Base-by-base conservation (phyloP, 2,329 filamentous ascomycete species). In the Neophaeococcomyces aloes region DNA sequence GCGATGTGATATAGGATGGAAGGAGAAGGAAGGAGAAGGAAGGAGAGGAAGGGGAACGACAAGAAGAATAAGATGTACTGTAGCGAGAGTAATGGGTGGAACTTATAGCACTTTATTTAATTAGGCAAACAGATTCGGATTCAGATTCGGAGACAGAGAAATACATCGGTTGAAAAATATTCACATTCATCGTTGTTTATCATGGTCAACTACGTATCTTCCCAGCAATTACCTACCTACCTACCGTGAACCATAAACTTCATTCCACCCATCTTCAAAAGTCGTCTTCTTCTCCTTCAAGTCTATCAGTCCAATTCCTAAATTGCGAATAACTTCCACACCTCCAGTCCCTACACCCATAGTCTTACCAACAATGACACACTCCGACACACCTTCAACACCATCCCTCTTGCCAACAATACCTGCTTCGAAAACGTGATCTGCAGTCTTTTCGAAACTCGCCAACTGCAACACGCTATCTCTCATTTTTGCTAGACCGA, bases 321-420 rank as follows among this genome's bases (percentile, higher is more conserved):
- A 65, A 46, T 78, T 74, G 33, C 88, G 71, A 2, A 95, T 83
- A 18, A 96, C 83, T 59, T 93, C 81, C 73, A 96, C 91, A 1
- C 85, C 83, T 3, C 91, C 91, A 0, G 91, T 98, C 4, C 91
- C 91, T 29, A 98, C 72, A 34, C 76, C 76, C 76, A 96, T 93
- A 32, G 82, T 88, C 71, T 96, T 89, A 13, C 91, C 91, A 81
- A 96, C 91, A 60, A 98, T 98, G 59, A 98, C 96, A 65, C 87
- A 93, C 67, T 98, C 91, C 44, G 78, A 85, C 7, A 98, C 91
- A 56, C 91, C 91, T 62, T 94, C 85, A 48, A 98, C 93, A 50
- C 77, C 74, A 65, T 98, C 91, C 21, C 78, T 82, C 70, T 95
- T 95, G 73, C 93, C 93, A 45, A 81, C 80, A 4, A 86, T 84